Evolutionary conservation across 108 stramenopile genomes (phyloP), one percentile per base, ranked within the genome.

Genomic region (Cyclotella kingstonii): DNA sequence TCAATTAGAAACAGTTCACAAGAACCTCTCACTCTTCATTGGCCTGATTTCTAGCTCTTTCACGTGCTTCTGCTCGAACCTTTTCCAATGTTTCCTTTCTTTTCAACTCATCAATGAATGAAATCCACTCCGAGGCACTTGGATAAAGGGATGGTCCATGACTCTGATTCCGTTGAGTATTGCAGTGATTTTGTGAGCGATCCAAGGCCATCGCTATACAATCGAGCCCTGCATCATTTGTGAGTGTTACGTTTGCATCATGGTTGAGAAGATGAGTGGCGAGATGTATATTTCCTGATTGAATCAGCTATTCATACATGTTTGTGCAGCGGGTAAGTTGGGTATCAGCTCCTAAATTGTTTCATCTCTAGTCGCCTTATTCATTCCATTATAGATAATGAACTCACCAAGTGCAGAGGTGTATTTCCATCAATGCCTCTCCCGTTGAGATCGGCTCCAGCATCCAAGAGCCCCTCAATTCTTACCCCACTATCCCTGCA

Each of bases 391-490:
- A 12, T 5, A 31, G n/a, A 34, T n/a, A 12, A 30, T 21, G 23
- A 59, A 57, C 56, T 25, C 25, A 67, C 66, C 53, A 76, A 51
- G 58, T 70, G 74, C 31, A 76, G 25, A 23, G 74, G 69, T 22
- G 74, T 76, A 40, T 76, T 65, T 11, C 60, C 67, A 14, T 23
- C 68, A 5, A 17, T 60, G 10, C 63, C 69, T 19, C 73, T 49
- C 1, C 28, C 60, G 26, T 61, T 54, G 23, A 67, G 59, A 62
- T 74, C 73, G 0, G 74, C 74, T 34, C 74, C 74, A 15, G 74
- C 74, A 51, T 76, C 74, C 69, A 76, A 47, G 36, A 76, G 52
- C 10, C 69, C 74, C 55, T 66, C 63, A 21, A 75, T 34, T 41
- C 68, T 46, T 8, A 49, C 66, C 10, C 67, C 58, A 2, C 45